Evolutionary conservation across 768 basidiomycete species (phyloP), one percentile per base, ranked within the genome.

Genomic region (Porphyrellus cyaneotinctus): DNA sequence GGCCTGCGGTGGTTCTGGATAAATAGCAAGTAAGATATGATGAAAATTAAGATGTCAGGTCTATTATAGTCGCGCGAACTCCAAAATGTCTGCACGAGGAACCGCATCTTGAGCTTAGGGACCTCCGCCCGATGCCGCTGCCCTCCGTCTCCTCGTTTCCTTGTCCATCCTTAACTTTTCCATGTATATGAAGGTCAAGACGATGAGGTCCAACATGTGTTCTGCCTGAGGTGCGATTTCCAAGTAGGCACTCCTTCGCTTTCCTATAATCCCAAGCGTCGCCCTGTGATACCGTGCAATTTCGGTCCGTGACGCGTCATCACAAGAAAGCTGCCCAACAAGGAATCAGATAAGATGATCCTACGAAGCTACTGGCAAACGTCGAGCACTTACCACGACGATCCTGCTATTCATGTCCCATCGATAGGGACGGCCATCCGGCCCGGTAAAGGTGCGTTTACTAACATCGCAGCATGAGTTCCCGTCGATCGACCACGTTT

Each of bases 381-480:
- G 15, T 46, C 32, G 0, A 12, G 22, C 14, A 35, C 63, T 18
- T 4, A 67, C 57, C 52, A 30, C 48, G 10, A 64, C 63, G 15
- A 50, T 41, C 13, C 45, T 22, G 2, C 1, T 1, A 18, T 53
- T 1, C 46, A 71, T 53, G 11, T 59, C 56, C 73, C 73, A 74
- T 42, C 62, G 59, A 36, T 72, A 73, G 39, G 52, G 58, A 23
- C 52, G 64, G 6, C 66, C 70, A 37, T 73, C 72, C 1, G 57
- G 65, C 0, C 66, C 73, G 5, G 46, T 63, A 50, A 74, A 74
- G 1, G 65, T 60, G 24, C 62, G 58, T 22, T 58, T 64, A 31
- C 62, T 66, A 31, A 32, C 9, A 37, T 11, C 26, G 6, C 23
- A 18, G 18, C 2, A 43, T 60, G 14, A 51, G 46, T 18, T 41